phyloP scores from a whole-genome alignment of 441 rosid species.

The Pelargonium fulgidum region DNA sequence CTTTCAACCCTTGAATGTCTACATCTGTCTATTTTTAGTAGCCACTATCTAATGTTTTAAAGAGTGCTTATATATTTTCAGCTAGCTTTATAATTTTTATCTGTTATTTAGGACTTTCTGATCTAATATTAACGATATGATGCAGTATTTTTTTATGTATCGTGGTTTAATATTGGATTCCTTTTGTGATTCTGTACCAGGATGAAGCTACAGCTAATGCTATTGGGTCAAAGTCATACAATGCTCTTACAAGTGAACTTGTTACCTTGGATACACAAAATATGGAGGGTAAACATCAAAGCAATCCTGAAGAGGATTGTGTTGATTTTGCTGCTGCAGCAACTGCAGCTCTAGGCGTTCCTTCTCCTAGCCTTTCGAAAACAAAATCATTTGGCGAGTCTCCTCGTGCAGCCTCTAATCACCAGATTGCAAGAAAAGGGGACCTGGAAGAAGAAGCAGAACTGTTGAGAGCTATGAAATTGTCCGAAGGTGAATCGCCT shows the following conservation, averaged over 20 bases:
- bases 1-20: too few species aligned
- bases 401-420: slow-evolving; percentile 49
- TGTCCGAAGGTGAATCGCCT: slow-evolving; percentile 47
- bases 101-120: too few species aligned
- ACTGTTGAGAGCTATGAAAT: slow-evolving; percentile 54
- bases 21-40: too few species aligned
- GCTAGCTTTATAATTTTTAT: too few species aligned
- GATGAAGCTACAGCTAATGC: slow-evolving; percentile 76
- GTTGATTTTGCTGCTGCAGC: slow-evolving; percentile 96
- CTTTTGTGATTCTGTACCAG: slow-evolving; percentile 35
- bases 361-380: slow-evolving; percentile 78
- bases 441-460: slow-evolving; percentile 81
- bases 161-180: slow-evolving; percentile 8
- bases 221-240: slow-evolving; percentile 80
- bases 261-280: slow-evolving; percentile 68
- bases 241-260: slow-evolving; percentile 76
- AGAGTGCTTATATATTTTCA: too few species aligned
- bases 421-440: slow-evolving; percentile 44
- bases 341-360: slow-evolving; percentile 84
- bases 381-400: slow-evolving; percentile 71
- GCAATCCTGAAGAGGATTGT: slow-evolving; percentile 52
- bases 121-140: too few species aligned
- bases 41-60: too few species aligned
- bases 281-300: slow-evolving; percentile 36
- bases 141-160: too few species aligned